Conservation (phyloP, 1,139 yeast species). For the Pichia sp. region DNA sequence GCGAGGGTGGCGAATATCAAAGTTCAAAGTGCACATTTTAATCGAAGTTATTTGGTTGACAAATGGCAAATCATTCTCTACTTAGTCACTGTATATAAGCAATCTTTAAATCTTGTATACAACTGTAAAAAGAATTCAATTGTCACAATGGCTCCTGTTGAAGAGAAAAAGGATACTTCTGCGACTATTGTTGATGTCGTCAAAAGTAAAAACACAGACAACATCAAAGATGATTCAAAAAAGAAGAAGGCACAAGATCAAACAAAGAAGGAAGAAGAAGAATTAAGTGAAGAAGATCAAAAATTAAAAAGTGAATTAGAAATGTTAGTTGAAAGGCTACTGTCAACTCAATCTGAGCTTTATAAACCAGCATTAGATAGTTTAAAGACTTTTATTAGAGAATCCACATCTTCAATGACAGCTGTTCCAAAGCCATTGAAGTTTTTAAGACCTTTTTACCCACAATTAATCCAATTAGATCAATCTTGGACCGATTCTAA, state of each 20-base stretch:
- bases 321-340: constrained; percentile 72
- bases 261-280: constrained; percentile 51
- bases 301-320: constrained; percentile 85
- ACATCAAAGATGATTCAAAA: not conserved
- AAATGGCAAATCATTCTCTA: too few relatives aligned
- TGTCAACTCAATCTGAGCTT: constrained; percentile 41
- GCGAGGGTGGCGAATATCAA: too few relatives aligned
- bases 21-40: too few relatives aligned
- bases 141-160: constrained; percentile 15
- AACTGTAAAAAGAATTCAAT: too few relatives aligned
- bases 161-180: constrained; percentile 15
- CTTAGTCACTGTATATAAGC: too few relatives aligned
- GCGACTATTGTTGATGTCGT: constrained; percentile 1
- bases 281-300: constrained; percentile 88
- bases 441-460: constrained; percentile 84
- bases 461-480: constrained; percentile 56
- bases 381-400: constrained; percentile 73
- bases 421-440: constrained; percentile 98
- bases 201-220: not conserved
- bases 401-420: constrained; percentile 96
- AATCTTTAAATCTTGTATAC: too few relatives aligned
- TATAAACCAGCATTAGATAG: constrained; percentile 57
- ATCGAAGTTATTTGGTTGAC: too few relatives aligned
- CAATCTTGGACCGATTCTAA: constrained; percentile 42
- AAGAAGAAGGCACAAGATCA: constrained; percentile 10